Percentiles rank a stretch among this genome's conserved stretches.
Evolutionary conservation across 2,329 filamentous ascomycete species (phyloP).

Genomic region (Chalara sp.): DNA sequence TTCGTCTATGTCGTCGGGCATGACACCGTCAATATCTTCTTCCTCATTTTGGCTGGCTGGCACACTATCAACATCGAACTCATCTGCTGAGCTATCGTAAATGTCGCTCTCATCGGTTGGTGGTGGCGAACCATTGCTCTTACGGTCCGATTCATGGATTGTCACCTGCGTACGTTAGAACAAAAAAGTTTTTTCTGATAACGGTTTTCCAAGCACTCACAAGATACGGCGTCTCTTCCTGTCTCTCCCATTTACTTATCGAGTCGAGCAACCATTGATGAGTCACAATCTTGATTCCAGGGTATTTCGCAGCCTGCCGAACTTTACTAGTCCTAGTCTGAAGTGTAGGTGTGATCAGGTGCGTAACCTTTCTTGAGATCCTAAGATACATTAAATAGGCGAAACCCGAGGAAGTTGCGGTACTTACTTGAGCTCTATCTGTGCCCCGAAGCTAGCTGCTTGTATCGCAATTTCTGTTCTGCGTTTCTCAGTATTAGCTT

Average conservation of each 20-base stretch:
- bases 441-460: conserved; percentile 78
- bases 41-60: conserved; percentile 26
- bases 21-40: conserved; percentile 40
- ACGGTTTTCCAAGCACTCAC: conserved; percentile 9
- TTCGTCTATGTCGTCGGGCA: conserved; percentile 42
- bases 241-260: conserved; percentile 73
- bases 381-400: conserved; percentile 21
- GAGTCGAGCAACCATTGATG: conserved; percentile 85
- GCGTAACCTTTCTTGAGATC: conserved; percentile 59
- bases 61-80: conserved; percentile 28
- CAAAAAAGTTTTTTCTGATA: background rate
- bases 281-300: conserved; percentile 83
- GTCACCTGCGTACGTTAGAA: conserved; percentile 40
- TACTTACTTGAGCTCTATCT: conserved; percentile 37
- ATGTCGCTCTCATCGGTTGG: conserved; percentile 16
- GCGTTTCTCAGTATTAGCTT: conserved; percentile 2
- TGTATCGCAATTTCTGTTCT: conserved; percentile 83
- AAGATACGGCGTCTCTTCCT: conserved; percentile 61
- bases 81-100: conserved; percentile 19
- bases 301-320: conserved; percentile 71
- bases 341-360: conserved; percentile 64
- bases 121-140: background rate
- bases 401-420: background rate
- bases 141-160: conserved; percentile 61
- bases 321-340: conserved; percentile 85